Evolutionary conservation across 768 basidiomycete species (phyloP).

Genomic region (Tubosaeta sp.): DNA sequence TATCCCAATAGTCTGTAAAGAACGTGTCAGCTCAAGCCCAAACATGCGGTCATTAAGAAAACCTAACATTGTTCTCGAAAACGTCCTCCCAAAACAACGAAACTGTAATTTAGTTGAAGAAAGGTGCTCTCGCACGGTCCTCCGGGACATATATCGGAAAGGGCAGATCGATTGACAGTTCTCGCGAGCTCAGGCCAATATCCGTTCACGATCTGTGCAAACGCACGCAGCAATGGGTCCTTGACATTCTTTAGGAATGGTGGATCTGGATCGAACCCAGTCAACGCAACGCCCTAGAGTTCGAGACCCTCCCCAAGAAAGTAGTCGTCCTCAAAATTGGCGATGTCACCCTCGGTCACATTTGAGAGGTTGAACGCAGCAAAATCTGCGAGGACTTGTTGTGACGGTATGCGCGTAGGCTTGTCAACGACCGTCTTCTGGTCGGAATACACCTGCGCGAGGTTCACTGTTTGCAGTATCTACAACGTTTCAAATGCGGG

Average conservation of each 20-base stretch:
- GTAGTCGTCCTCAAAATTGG: conserved; percentile 65
- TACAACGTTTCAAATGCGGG: conserved; percentile 20
- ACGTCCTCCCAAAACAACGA: conserved; percentile 83
- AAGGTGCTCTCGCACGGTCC: conserved; percentile 74
- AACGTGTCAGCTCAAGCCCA: neutral
- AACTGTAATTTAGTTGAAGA: conserved; percentile 88
- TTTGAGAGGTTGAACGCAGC: conserved; percentile 32
- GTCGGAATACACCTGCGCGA: conserved; percentile 72
- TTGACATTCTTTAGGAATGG: conserved; percentile 67
- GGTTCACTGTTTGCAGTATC: conserved; percentile 82
- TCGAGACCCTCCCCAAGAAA: conserved; percentile 87
- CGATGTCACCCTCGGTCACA: conserved; percentile 60
- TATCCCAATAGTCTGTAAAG: conserved; percentile 53
- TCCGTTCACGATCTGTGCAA: conserved; percentile 72
- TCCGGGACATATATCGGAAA: conserved; percentile 51
- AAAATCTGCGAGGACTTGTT: conserved; percentile 70
- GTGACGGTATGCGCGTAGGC: conserved; percentile 67
- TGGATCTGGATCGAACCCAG: conserved; percentile 60
- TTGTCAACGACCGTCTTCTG: conserved; percentile 89
- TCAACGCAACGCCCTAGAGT: conserved; percentile 56
- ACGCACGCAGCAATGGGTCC: conserved; percentile 66
- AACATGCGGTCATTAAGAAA: neutral
- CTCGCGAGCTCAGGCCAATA: conserved; percentile 83
- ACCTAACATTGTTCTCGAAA: conserved; percentile 81
- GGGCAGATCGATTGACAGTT: conserved; percentile 61